Conservation (phyloP, 2,329 filamentous ascomycete species). For the Pyrenochaeta sp. region DNA sequence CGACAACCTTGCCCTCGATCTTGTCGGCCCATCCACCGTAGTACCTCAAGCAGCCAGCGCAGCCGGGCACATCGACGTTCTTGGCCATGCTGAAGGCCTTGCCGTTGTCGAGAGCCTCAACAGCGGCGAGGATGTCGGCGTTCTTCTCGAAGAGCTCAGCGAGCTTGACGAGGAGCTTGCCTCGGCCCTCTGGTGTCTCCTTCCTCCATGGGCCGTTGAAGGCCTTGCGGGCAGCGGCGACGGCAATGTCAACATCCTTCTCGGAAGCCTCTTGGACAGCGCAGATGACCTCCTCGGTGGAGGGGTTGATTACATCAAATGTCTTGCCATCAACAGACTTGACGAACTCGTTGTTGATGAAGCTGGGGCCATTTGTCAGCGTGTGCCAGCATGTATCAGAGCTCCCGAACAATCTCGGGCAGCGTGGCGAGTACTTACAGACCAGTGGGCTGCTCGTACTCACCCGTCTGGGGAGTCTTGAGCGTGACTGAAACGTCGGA, state of each 20-base stretch:
- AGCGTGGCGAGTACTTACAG: constrained; percentile 52
- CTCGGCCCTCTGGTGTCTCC: constrained; percentile 74
- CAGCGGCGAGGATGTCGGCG: constrained; percentile 74
- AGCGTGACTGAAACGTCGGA: constrained; percentile 63
- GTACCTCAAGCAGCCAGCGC: constrained; percentile 78
- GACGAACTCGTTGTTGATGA: constrained; percentile 94
- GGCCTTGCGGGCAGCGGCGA: constrained; percentile 83
- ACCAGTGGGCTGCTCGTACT: constrained; percentile 62
- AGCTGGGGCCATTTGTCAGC: constrained; percentile 58
- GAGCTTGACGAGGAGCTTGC: constrained; percentile 74
- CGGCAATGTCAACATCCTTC: constrained; percentile 83
- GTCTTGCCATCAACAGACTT: constrained; percentile 84
- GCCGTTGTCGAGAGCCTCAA: constrained; percentile 89
- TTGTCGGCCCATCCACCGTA: constrained; percentile 93
- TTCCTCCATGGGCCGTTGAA: constrained; percentile 77
- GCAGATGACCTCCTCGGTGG: constrained; percentile 83
- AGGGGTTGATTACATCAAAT: constrained; percentile 90
- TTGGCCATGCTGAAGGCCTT: constrained; percentile 80
- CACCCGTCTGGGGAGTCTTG: constrained; percentile 71
- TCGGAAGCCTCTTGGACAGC: constrained; percentile 85
- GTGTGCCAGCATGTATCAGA: constrained; percentile 11
- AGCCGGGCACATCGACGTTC: constrained; percentile 71
- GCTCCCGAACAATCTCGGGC: constrained; percentile 12
- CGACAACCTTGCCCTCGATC: constrained; percentile 85
- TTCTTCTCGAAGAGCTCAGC: constrained; percentile 84